phyloP scores from a whole-genome alignment of 1,139 yeast species.

The Candida sanyaensis region DNA sequence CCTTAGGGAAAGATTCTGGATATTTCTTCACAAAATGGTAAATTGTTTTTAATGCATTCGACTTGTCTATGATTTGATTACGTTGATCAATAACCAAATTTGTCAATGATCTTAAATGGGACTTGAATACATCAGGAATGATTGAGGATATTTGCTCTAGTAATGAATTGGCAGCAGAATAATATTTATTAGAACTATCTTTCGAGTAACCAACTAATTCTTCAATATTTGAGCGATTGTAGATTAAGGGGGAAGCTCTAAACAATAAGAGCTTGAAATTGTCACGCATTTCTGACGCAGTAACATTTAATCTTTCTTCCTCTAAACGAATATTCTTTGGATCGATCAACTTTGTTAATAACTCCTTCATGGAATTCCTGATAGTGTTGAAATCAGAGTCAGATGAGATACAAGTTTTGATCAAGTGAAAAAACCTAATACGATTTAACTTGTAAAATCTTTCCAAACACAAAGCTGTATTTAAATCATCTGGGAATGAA shows the following conservation, averaged over 20 bases:
- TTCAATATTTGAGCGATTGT: slow-evolving; percentile 65
- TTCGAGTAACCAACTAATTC: slow-evolving; percentile 52
- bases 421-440: slow-evolving; percentile 54
- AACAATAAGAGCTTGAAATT: slow-evolving; percentile 59
- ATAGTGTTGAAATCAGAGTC: slow-evolving; percentile 65
- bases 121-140: slow-evolving; percentile 66
- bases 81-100: slow-evolving; percentile 31
- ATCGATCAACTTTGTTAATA: slow-evolving; percentile 55
- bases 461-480: slow-evolving; percentile 50
- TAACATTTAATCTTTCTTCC: slow-evolving; percentile 33
- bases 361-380: slow-evolving; percentile 60
- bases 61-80: slow-evolving; percentile 12
- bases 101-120: slow-evolving; percentile 56
- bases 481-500: slow-evolving; percentile 54
- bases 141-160: slow-evolving; percentile 61
- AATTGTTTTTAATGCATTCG: slow-evolving; percentile 51
- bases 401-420: slow-evolving; percentile 55
- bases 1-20: slow-evolving; percentile 42
- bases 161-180: slow-evolving; percentile 48
- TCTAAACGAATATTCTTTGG: slow-evolving; percentile 47
- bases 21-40: slow-evolving; percentile 57
- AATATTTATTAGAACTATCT: slow-evolving; percentile 29
- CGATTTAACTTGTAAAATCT: slow-evolving; percentile 57
- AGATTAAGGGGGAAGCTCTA: slow-evolving; percentile 61
- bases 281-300: slow-evolving; percentile 50